Conservation (phyloP, 768 basidiomycete genomes). For the Mycena vitilis region DNA sequence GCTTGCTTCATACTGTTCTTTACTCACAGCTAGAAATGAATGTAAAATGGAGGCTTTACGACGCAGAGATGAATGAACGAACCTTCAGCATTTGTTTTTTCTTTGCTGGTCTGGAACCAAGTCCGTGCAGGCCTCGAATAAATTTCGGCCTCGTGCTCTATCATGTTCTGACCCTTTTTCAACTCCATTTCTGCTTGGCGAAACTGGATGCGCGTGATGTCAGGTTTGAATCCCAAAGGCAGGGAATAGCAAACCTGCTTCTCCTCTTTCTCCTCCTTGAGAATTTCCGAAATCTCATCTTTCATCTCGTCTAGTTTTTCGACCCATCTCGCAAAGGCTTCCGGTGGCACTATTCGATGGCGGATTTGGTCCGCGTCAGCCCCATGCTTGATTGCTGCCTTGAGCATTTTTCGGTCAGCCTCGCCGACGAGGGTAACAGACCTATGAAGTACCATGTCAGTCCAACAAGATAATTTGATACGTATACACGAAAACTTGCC, state of each 20-base stretch:
- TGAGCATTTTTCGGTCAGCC: conserved; percentile 95
- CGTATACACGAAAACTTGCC: conserved; percentile 60
- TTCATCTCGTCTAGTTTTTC: conserved; percentile 78
- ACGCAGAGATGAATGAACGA: conserved; percentile 10
- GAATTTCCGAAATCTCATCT: conserved; percentile 79
- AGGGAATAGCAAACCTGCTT: conserved; percentile 71
- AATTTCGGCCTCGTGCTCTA: conserved; percentile 94
- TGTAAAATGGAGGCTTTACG: not conserved
- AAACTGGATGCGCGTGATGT: conserved; percentile 58
- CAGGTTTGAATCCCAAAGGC: conserved; percentile 7
- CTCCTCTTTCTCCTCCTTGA: conserved; percentile 95
- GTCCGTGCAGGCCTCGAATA: conserved; percentile 93
- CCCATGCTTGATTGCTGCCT: conserved; percentile 93
- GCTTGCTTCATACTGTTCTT: conserved; percentile 75
- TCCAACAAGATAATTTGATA: conserved; percentile 7
- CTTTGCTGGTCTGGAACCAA: conserved; percentile 96
- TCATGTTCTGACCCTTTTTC: conserved; percentile 93
- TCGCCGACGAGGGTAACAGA: conserved; percentile 97
- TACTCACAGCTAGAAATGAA: conserved; percentile 71
- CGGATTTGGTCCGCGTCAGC: conserved; percentile 82
- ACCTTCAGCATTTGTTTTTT: conserved; percentile 88
- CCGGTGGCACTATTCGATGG: conserved; percentile 87
- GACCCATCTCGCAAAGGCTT: conserved; percentile 77
- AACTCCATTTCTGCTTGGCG: conserved; percentile 96
- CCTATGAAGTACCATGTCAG: conserved; percentile 54